Percentiles rank a stretch among this genome's conserved stretches.
phyloP scores from a whole-genome alignment of 495 filamentous ascomycete species.

The Wilcoxina mikolae region DNA sequence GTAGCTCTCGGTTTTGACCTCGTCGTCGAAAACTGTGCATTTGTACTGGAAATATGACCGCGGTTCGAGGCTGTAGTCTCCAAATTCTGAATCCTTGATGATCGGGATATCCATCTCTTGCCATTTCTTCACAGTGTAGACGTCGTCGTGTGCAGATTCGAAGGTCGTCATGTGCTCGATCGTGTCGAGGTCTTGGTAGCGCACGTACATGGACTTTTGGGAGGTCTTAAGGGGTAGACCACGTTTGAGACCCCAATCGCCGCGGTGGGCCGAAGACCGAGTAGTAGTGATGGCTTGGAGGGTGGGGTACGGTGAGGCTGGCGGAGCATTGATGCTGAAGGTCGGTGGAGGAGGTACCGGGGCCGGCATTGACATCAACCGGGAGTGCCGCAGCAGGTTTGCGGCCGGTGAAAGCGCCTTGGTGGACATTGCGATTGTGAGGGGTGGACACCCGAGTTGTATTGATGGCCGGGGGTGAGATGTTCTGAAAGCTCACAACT shows the following conservation, averaged over 20 bases:
- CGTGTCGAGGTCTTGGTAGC: slow-evolving; percentile 63
- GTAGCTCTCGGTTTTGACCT: slow-evolving; percentile 24
- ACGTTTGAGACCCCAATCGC: slow-evolving; percentile 93
- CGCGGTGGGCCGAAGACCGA: slow-evolving; percentile 51
- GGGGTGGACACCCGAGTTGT: background rate
- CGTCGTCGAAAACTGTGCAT: slow-evolving; percentile 44
- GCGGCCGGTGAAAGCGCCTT: slow-evolving; percentile 43
- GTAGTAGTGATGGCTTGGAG: slow-evolving; percentile 75
- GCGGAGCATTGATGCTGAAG: slow-evolving; percentile 40
- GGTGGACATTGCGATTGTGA: slow-evolving; percentile 27
- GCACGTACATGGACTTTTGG: slow-evolving; percentile 50
- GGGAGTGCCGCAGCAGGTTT: slow-evolving; percentile 44
- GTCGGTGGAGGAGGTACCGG: slow-evolving; percentile 37
- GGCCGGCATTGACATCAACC: slow-evolving; percentile 43
- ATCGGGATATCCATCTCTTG: slow-evolving; percentile 51
- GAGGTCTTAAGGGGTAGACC: slow-evolving; percentile 63
- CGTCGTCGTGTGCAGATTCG: slow-evolving; percentile 67
- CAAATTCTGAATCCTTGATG: background rate
- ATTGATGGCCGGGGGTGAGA: background rate
- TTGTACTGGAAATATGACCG: background rate
- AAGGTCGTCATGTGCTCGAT: slow-evolving; percentile 87
- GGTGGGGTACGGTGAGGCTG: slow-evolving; percentile 65
- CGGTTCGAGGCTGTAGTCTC: background rate
- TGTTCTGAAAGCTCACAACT: background rate
- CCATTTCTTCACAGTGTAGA: slow-evolving; percentile 69